These are phyloP conservation scores for Xylariomycetidae sp. DNA, from an alignment of 2,329 filamentous ascomycete genomes.

Conservation along the genomic window DNA sequence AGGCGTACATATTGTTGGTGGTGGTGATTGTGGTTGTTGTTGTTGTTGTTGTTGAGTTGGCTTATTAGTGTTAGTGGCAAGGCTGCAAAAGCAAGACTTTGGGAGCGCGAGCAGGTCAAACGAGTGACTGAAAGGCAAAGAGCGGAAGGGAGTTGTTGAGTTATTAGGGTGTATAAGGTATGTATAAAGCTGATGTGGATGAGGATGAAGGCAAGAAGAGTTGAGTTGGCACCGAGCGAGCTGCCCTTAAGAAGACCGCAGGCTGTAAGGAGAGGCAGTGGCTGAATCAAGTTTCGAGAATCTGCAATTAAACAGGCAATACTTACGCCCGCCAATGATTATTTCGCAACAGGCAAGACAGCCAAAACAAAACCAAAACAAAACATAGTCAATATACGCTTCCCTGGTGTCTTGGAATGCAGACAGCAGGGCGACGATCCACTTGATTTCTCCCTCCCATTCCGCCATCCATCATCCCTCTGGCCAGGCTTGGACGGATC, in stretches of 20 bases:
- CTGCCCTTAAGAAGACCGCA: constrained; percentile 15
- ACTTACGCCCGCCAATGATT: constrained; percentile 17
- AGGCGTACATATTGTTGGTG: constrained; percentile 25
- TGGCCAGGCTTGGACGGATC: too few species aligned
- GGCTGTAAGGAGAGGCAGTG: constrained; percentile 7
- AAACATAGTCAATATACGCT: constrained; percentile 12
- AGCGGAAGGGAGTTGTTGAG: too few species aligned
- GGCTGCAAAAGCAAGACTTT: constrained; percentile 2
- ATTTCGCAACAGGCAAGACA: constrained; percentile 8
- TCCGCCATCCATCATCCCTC: constrained; percentile 4
- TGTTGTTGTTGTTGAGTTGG: constrained; percentile 4
- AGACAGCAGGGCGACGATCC: constrained; percentile 5
- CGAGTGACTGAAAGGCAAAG: constrained; percentile 11
- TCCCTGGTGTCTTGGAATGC: constrained; percentile 23
- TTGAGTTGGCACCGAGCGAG: constrained; percentile 4
- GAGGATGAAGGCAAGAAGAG: constrained; percentile 1
- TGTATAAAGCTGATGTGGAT: too few species aligned
- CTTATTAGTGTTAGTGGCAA: not conserved
- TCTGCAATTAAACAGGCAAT: constrained; percentile 27
- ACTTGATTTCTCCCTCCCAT: constrained; percentile 7
- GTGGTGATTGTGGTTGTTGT: constrained; percentile 5
- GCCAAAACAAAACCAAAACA: constrained; percentile 24
- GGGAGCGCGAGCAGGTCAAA: constrained; percentile 3
- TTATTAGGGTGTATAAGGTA: too few species aligned
- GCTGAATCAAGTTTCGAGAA: constrained; percentile 15